Conservation (phyloP, 768 basidiomycete species). For the Amanita pallidorosea region DNA sequence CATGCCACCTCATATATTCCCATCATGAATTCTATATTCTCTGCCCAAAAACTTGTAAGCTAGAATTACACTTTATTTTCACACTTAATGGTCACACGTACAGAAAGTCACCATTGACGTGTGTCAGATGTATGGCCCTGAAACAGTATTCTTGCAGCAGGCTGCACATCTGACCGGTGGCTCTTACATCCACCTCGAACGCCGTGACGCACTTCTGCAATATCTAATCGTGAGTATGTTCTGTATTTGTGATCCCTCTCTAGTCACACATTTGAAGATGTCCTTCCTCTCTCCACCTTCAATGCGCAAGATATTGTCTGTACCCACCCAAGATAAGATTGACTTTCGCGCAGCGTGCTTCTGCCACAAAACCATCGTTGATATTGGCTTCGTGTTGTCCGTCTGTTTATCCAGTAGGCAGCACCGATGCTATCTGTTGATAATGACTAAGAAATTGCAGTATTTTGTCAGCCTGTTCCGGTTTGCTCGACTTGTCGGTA, state of each 20-base stretch:
- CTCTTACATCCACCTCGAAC: conserved; percentile 78
- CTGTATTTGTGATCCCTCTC: conserved; percentile 2
- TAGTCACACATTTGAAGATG: conserved; percentile 46
- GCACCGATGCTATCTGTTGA: background rate
- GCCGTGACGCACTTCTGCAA: conserved; percentile 81
- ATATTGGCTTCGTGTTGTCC: conserved; percentile 97
- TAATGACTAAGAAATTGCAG: conserved; percentile 25
- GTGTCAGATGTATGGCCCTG: conserved; percentile 80
- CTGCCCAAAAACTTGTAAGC: conserved; percentile 90
- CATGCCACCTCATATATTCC: conserved; percentile 88
- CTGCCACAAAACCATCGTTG: conserved; percentile 95
- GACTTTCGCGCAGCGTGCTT: conserved; percentile 98
- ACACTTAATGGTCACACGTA: conserved; percentile 4
- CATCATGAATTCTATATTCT: conserved; percentile 98
- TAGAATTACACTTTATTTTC: conserved; percentile 2
- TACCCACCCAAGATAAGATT: conserved; percentile 89
- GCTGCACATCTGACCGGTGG: conserved; percentile 94
- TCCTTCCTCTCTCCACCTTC: conserved; percentile 49
- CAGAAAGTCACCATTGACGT: conserved; percentile 98
- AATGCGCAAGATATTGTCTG: conserved; percentile 66
- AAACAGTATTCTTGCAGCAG: conserved; percentile 95
- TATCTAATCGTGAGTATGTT: conserved; percentile 57
- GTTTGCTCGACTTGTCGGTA: conserved; percentile 92
- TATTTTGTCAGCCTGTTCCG: conserved; percentile 89
- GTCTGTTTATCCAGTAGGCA: conserved; percentile 90